A percentile compares a stretch with the other conserved stretches of the same genome.
These are phyloP conservation scores for Adansonia digitata DNA, from an alignment of 345 rosid species.

Conservation along the genomic window DNA sequence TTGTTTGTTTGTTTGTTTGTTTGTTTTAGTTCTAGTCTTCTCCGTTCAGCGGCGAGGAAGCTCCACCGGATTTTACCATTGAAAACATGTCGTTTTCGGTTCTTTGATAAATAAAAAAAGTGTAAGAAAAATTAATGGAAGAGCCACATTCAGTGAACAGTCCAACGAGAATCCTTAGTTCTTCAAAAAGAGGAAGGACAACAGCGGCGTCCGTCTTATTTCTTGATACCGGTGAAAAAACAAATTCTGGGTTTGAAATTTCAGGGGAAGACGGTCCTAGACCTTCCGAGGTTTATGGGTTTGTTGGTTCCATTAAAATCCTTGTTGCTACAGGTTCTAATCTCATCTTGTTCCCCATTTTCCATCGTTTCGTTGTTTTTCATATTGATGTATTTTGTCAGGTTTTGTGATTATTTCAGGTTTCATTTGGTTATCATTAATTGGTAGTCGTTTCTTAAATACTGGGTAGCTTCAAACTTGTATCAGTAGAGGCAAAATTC, in stretches of 20 bases:
- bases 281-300: conserved; percentile 82
- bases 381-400: not conserved
- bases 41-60: too few relatives aligned
- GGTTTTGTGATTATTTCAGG: not conserved
- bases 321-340: conserved; percentile 61
- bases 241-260: conserved; percentile 38
- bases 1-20: too few relatives aligned
- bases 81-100: too few relatives aligned
- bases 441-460: not conserved
- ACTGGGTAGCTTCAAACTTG: not conserved
- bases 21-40: too few relatives aligned
- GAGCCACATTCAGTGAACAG: conserved; percentile 62
- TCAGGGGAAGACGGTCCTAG: conserved; percentile 73
- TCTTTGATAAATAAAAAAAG: too few relatives aligned
- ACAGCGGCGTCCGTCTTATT: conserved; percentile 27
- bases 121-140: conserved; percentile 40
- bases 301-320: conserved; percentile 77
- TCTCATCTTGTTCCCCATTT: not conserved
- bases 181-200: conserved; percentile 49
- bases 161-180: conserved; percentile 66
- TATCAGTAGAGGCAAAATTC: not conserved
- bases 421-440: not conserved
- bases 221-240: conserved; percentile 36
- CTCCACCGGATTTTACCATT: too few relatives aligned
- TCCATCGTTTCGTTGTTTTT: not conserved